These are phyloP conservation scores for Arthrocladium fulminans DNA, from an alignment of 2,329 filamentous ascomycete genomes.

Conservation along the genomic window DNA sequence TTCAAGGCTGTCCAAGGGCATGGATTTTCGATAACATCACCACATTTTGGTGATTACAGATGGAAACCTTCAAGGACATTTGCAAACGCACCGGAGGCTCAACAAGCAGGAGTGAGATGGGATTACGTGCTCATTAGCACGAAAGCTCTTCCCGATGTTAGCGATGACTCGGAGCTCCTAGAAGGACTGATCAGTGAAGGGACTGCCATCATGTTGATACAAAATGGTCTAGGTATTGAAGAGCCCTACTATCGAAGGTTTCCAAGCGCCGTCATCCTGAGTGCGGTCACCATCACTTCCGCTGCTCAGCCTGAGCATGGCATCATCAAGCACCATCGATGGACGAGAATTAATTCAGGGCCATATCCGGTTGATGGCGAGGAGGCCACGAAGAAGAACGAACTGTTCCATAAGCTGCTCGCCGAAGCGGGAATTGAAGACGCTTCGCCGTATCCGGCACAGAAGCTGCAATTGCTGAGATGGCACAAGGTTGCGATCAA, in stretches of 20 bases:
- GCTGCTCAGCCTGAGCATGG: constrained; percentile 58
- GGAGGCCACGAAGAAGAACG: constrained; percentile 24
- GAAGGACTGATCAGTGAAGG: constrained; percentile 48
- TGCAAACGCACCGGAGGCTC: constrained; percentile 51
- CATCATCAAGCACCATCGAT: constrained; percentile 59
- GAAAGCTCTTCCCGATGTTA: constrained; percentile 59
- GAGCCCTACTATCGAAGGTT: constrained; percentile 56
- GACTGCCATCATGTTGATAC: constrained; percentile 57
- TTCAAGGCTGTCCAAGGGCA: constrained; percentile 53
- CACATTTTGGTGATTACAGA: constrained; percentile 57
- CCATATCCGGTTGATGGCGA: constrained; percentile 50
- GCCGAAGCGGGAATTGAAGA: constrained; percentile 52
- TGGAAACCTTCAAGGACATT: constrained; percentile 57
- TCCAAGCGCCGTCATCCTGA: constrained; percentile 52
- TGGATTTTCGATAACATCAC: constrained; percentile 58
- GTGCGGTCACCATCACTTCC: constrained; percentile 60
- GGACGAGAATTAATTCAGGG: constrained; percentile 63
- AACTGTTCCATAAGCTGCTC: constrained; percentile 38
- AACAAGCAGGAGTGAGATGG: constrained; percentile 32
- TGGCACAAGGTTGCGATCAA: constrained; percentile 76
- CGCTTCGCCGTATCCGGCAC: constrained; percentile 54
- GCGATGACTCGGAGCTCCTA: constrained; percentile 53
- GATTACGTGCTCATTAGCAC: constrained; percentile 63
- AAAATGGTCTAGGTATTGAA: constrained; percentile 64
- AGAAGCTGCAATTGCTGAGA: constrained; percentile 59